A percentile compares a stretch with the other conserved stretches of the same genome.
Conservation (phyloP, 768 basidiomycete genomes). For the Termitomyces sp. region DNA sequence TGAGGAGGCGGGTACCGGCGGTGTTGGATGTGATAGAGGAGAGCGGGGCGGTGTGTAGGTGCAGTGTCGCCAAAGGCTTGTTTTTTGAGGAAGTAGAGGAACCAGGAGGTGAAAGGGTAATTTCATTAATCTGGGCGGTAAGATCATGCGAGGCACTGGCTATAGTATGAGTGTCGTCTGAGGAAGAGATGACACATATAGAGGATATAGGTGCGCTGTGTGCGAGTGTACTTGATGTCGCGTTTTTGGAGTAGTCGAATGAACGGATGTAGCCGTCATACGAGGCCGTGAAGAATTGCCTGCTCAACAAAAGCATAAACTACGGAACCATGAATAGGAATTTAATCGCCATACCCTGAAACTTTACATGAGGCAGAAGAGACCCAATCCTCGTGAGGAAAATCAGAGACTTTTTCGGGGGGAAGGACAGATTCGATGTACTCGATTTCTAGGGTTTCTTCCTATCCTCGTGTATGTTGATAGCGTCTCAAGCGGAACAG, state of each 20-base stretch:
- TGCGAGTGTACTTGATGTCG: conserved; percentile 42
- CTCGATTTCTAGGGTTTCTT: conserved; percentile 89
- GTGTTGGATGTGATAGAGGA: conserved; percentile 62
- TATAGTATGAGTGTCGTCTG: conserved; percentile 35
- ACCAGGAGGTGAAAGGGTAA: conserved; percentile 25
- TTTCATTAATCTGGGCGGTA: conserved; percentile 55
- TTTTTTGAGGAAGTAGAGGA: conserved; percentile 25
- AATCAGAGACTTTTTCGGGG: conserved; percentile 72
- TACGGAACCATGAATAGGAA: background rate
- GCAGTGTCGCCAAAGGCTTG: conserved; percentile 58
- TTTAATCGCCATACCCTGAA: conserved; percentile 39
- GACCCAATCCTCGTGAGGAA: conserved; percentile 94
- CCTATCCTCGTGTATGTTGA: conserved; percentile 35
- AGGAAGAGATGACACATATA: conserved; percentile 47
- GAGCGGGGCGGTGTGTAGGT: conserved; percentile 80
- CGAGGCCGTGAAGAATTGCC: conserved; percentile 72
- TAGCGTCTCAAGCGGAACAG: background rate
- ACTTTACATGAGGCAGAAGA: conserved; percentile 68
- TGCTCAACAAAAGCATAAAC: conserved; percentile 23
- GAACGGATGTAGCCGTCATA: conserved; percentile 77
- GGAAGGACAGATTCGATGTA: conserved; percentile 90
- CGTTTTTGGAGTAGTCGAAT: conserved; percentile 67
- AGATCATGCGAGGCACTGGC: conserved; percentile 80
- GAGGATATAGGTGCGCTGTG: conserved; percentile 72
- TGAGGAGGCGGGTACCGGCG: conserved; percentile 65